phyloP scores from a whole-genome alignment of 2,329 filamentous ascomycete genomes.

The Ceratocystis harringtonii region DNA sequence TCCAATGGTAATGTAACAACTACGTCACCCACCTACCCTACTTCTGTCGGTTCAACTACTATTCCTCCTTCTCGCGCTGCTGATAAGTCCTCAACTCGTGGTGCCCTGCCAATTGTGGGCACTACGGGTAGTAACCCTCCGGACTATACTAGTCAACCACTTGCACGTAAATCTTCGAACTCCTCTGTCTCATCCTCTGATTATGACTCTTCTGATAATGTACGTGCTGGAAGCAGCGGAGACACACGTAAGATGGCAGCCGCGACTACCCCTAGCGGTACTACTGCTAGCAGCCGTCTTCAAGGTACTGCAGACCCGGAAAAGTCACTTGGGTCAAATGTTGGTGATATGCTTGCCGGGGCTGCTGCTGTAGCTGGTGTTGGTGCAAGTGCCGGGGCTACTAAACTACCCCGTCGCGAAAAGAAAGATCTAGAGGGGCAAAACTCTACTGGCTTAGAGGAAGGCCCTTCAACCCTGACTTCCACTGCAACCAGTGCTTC shows the following conservation, averaged over 20 bases:
- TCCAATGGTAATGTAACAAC: not conserved
- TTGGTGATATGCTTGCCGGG: constrained; percentile 11
- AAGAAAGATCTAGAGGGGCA: constrained; percentile 37
- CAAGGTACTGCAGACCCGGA: constrained; percentile 2
- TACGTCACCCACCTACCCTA: not conserved
- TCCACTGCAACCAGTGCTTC: not conserved
- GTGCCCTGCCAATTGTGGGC: not conserved
- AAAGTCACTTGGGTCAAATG: constrained; percentile 8
- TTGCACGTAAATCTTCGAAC: not conserved
- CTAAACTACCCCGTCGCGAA: constrained; percentile 9
- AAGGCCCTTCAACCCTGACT: not conserved
- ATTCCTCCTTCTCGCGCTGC: not conserved
- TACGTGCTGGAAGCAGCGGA: not conserved
- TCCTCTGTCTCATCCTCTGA: constrained; percentile 9
- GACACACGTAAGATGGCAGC: not conserved
- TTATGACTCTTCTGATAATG: constrained; percentile 1
- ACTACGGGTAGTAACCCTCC: not conserved
- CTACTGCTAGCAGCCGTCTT: not conserved
- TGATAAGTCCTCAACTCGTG: not conserved
- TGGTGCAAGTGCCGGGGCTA: not conserved
- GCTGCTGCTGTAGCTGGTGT: constrained; percentile 7
- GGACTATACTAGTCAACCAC: not conserved
- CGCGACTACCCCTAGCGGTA: not conserved
- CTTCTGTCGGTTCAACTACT: not conserved
- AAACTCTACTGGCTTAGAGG: too few relatives aligned